These are phyloP conservation scores for Trifolium fragiferum DNA, from an alignment of 306 rosid species.

Conservation along the genomic window DNA sequence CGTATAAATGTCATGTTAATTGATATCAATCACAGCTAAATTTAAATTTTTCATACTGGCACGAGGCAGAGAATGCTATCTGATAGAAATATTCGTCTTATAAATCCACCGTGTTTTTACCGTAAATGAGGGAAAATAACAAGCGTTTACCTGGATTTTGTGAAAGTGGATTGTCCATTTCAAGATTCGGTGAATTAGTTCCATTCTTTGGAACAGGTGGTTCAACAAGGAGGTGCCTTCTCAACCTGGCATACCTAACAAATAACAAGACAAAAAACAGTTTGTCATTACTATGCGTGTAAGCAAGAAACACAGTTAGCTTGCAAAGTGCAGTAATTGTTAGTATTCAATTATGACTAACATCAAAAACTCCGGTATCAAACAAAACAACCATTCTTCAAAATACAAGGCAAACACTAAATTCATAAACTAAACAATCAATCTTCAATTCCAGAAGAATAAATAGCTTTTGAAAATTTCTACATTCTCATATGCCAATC, in stretches of 20 bases:
- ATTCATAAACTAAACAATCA: slow-evolving; percentile 14
- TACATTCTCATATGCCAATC: slow-evolving; percentile 25
- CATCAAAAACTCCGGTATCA: not conserved
- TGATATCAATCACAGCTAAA: slow-evolving; percentile 34
- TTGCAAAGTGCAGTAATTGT: not conserved
- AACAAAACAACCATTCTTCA: slow-evolving; percentile 7
- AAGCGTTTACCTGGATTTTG: slow-evolving; percentile 83
- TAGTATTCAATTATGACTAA: not conserved
- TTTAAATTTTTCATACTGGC: not conserved
- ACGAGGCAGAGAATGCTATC: not conserved
- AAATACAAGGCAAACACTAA: slow-evolving; percentile 23
- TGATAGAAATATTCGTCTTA: slow-evolving; percentile 14
- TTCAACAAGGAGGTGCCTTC: slow-evolving; percentile 88
- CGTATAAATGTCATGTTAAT: slow-evolving; percentile 41
- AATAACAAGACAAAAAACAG: slow-evolving; percentile 41
- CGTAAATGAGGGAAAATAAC: not conserved
- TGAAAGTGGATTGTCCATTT: slow-evolving; percentile 91
- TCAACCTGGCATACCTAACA: slow-evolving; percentile 85
- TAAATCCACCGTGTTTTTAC: not conserved
- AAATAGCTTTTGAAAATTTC: too few species aligned
- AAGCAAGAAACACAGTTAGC: slow-evolving; percentile 23
- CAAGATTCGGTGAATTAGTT: slow-evolving; percentile 63
- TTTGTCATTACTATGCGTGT: not conserved
- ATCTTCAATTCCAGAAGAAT: not conserved
- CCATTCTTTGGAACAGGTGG: slow-evolving; percentile 81